A percentile compares a stretch with the other conserved stretches of the same genome.
Evolutionary conservation across 768 basidiomycete species (phyloP).

Genomic region (Tulasnella calospora): DNA sequence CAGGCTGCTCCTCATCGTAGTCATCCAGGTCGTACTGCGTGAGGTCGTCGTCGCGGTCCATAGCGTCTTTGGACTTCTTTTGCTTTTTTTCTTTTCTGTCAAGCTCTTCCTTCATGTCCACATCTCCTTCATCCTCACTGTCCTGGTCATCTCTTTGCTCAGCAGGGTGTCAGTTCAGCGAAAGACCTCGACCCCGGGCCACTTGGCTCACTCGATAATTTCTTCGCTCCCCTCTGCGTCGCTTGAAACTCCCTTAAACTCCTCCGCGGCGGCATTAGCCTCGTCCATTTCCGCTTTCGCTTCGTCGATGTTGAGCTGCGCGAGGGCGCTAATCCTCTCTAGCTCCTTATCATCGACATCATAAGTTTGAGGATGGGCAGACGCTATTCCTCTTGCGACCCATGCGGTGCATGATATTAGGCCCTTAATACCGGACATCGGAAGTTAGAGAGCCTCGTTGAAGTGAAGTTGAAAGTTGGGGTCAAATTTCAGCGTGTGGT

Average conservation of each 20-base stretch:
- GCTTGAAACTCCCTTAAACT: conserved; percentile 63
- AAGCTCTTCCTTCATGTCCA: conserved; percentile 35
- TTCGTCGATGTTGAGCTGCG: conserved; percentile 83
- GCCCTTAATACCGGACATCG: background rate
- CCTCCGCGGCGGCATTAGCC: conserved; percentile 67
- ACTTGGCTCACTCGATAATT: too few species aligned
- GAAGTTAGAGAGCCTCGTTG: too few species aligned
- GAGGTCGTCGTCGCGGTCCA: conserved; percentile 55
- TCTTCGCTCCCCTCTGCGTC: conserved; percentile 60
- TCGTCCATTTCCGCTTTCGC: conserved; percentile 79
- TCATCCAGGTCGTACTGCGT: conserved; percentile 84
- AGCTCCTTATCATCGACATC: conserved; percentile 86
- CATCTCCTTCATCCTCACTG: conserved; percentile 58
- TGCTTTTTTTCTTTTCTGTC: conserved; percentile 31
- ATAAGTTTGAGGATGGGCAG: conserved; percentile 76
- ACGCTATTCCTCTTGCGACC: conserved; percentile 52
- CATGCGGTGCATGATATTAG: conserved; percentile 19
- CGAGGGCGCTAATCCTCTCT: conserved; percentile 80
- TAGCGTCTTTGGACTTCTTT: conserved; percentile 33
- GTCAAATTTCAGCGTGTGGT: too few species aligned
- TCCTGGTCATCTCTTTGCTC: conserved; percentile 45
- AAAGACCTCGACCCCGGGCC: conserved; percentile 44
- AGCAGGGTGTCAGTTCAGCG: conserved; percentile 36
- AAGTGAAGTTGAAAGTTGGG: too few species aligned
- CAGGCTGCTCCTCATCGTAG: conserved; percentile 74